Percentiles rank a stretch among this genome's conserved stretches.
These are phyloP conservation scores for Penicillium decumbens DNA, from an alignment of 2,329 filamentous ascomycete genomes.

Conservation along the genomic window DNA sequence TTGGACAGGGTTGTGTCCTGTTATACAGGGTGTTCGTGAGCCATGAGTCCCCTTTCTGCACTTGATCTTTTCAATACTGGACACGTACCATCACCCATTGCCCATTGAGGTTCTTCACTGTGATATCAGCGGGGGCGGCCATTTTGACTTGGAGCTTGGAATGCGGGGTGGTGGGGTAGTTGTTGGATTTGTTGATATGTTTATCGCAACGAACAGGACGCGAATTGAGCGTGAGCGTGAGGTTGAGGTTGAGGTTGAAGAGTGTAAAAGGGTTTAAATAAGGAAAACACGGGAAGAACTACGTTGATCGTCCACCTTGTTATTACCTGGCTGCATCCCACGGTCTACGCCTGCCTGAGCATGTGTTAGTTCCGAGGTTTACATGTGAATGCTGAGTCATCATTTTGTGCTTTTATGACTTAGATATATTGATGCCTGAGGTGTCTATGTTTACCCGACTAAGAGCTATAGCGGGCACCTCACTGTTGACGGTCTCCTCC, in stretches of 20 bases:
- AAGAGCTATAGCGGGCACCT: constrained; percentile 2
- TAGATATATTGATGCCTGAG: constrained; percentile 1
- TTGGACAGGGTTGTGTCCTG: constrained; percentile 74
- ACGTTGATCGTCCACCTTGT: constrained; percentile 6
- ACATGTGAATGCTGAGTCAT: constrained; percentile 13
- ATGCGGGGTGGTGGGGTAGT: constrained; percentile 21
- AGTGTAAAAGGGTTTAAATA: not conserved
- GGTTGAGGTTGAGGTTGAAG: not conserved
- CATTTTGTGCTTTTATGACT: not conserved
- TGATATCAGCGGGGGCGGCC: constrained; percentile 67
- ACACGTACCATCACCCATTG: constrained; percentile 63
- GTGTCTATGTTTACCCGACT: constrained; percentile 1
- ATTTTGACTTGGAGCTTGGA: constrained; percentile 46
- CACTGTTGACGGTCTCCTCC: constrained; percentile 10
- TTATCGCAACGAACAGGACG: not conserved
- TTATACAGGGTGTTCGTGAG: constrained; percentile 2
- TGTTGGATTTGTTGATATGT: not conserved
- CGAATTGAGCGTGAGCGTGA: not conserved
- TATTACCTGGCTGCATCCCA: constrained; percentile 11
- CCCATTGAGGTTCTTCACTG: constrained; percentile 63
- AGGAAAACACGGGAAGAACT: not conserved
- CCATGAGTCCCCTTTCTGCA: not conserved
- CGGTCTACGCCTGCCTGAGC: constrained; percentile 5
- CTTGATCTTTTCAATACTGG: not conserved
- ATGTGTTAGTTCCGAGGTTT: constrained; percentile 24